These are phyloP conservation scores for Escovopsis sp. DNA, from an alignment of 2,329 filamentous ascomycete species.

Conservation along the genomic window DNA sequence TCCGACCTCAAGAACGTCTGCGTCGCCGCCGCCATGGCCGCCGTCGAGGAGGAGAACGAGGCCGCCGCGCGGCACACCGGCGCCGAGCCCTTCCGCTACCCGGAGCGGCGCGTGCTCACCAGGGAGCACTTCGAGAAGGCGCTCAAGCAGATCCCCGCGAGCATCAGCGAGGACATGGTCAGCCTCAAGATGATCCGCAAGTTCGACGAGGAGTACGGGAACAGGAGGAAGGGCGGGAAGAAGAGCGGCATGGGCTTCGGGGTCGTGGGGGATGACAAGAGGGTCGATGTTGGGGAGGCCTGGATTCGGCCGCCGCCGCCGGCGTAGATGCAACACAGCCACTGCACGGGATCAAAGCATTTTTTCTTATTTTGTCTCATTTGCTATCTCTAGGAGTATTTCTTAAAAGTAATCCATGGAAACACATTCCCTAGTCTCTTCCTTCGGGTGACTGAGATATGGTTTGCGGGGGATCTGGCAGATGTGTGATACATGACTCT, in stretches of 20 bases:
- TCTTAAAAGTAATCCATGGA: not conserved
- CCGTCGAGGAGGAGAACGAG: slow-evolving; percentile 57
- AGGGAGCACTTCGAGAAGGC: slow-evolving; percentile 70
- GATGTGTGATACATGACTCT: no score
- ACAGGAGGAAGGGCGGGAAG: slow-evolving; percentile 53
- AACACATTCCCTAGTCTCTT: no score
- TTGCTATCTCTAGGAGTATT: not conserved
- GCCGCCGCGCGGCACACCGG: slow-evolving; percentile 23
- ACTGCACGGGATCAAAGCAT: not conserved
- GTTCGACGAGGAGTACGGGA: slow-evolving; percentile 92
- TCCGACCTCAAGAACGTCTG: slow-evolving; percentile 74
- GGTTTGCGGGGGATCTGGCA: no score
- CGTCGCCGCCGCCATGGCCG: slow-evolving; percentile 65
- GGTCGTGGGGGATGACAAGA: slow-evolving; percentile 23
- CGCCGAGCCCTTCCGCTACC: slow-evolving; percentile 41
- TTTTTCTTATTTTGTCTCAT: not conserved
- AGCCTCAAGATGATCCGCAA: slow-evolving; percentile 75
- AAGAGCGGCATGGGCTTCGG: slow-evolving; percentile 45
- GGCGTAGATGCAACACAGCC: not conserved
- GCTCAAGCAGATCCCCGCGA: slow-evolving; percentile 77
- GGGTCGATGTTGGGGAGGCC: slow-evolving; percentile 28
- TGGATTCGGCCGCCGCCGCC: slow-evolving; percentile 22
- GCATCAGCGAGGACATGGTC: slow-evolving; percentile 87
- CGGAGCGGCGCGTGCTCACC: slow-evolving; percentile 40
- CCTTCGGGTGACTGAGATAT: no score